Conservation (phyloP, 805 yeast species). For the Henningerozyma blattae region DNA sequence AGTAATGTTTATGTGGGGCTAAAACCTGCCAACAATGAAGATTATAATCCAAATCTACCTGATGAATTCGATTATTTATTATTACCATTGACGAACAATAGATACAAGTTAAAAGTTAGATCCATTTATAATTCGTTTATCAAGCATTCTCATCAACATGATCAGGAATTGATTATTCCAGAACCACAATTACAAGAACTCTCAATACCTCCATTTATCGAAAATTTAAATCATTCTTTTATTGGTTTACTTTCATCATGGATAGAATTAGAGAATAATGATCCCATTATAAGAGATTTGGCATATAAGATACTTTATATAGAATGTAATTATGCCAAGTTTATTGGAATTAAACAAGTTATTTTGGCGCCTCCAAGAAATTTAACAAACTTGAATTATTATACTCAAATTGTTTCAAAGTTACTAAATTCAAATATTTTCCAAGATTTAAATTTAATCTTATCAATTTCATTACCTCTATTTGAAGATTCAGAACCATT, state of each 20-base stretch:
- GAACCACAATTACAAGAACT: conserved; percentile 25
- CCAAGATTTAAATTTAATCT: conserved; percentile 12
- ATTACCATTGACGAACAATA: conserved; percentile 41
- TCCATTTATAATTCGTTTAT: conserved; percentile 5
- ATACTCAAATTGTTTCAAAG: conserved; percentile 30
- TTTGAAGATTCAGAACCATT: conserved; percentile 40
- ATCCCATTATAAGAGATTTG: conserved; percentile 36
- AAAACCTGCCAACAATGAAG: conserved; percentile 29
- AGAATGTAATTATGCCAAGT: conserved; percentile 47
- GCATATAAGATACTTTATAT: conserved; percentile 45
- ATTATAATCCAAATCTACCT: conserved; percentile 8
- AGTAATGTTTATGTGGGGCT: conserved; percentile 33
- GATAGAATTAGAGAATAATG: conserved; percentile 53
- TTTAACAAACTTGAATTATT: conserved; percentile 37
- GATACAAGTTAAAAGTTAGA: conserved; percentile 34
- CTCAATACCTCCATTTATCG: conserved; percentile 19
- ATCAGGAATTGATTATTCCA: conserved; percentile 11
- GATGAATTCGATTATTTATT: conserved; percentile 37
- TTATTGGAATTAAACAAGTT: conserved; percentile 43
- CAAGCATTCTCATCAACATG: not conserved
- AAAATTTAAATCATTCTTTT: conserved; percentile 9
- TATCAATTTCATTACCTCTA: conserved; percentile 38
- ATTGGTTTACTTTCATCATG: conserved; percentile 55
- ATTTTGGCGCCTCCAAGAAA: conserved; percentile 56
- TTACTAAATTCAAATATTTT: conserved; percentile 21